Conservation (phyloP, 345 rosid genomes). For the Geranium rotundifolium region DNA sequence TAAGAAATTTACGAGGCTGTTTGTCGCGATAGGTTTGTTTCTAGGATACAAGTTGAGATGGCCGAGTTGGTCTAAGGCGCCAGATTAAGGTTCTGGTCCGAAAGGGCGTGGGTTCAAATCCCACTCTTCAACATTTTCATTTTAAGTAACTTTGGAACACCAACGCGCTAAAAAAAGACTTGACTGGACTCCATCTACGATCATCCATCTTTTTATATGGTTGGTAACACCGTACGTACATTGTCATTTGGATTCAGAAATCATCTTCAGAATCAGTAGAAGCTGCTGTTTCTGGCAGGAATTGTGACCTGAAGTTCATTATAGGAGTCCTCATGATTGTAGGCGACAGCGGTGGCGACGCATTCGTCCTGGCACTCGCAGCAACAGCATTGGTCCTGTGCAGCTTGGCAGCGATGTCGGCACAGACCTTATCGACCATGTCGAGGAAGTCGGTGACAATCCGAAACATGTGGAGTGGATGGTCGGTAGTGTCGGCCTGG, state of each 20-base stretch:
- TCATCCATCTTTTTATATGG: no score
- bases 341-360: conserved; percentile 13
- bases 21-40: no score
- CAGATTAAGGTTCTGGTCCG: conserved; percentile 99
- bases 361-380: conserved; percentile 9
- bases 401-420: conserved; percentile 41
- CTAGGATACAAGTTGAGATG: conserved; percentile 61
- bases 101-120: conserved; percentile 98
- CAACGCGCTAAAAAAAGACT: no score
- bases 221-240: neutral
- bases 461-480: conserved; percentile 49
- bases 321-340: conserved; percentile 24
- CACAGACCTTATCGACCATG: conserved; percentile 64
- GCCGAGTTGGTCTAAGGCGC: conserved; percentile 99
- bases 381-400: conserved; percentile 28
- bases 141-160: no score
- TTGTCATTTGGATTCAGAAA: conserved; percentile 14
- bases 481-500: conserved; percentile 49
- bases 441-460: conserved; percentile 69
- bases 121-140: conserved; percentile 36
- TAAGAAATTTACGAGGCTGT: no score
- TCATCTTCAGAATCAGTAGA: conserved; percentile 47
- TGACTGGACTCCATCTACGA: no score
- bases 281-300: conserved; percentile 26
- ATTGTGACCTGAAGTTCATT: conserved; percentile 31